Percentiles rank a stretch among this genome's conserved stretches.
phyloP scores from a whole-genome alignment of 768 basidiomycete species.

The Lanmaoa pseudosensibilis region DNA sequence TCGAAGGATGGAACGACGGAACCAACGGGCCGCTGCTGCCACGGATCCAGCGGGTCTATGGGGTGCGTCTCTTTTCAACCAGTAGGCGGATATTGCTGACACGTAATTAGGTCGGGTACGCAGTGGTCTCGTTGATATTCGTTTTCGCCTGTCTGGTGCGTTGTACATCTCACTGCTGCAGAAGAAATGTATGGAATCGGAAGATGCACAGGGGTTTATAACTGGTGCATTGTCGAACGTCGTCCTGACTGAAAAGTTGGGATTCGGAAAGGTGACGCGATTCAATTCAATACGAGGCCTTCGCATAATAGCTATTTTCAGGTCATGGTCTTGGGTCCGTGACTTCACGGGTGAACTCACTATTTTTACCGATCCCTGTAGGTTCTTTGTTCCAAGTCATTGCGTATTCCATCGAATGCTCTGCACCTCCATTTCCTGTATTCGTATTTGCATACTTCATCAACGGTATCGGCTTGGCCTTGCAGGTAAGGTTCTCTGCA shows the following conservation, averaged over 20 bases:
- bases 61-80: slow-evolving; percentile 29
- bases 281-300: neutral
- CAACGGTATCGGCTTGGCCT: slow-evolving; percentile 50
- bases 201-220: slow-evolving; percentile 40
- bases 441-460: slow-evolving; percentile 51
- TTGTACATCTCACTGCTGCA: neutral
- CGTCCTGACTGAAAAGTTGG: slow-evolving; percentile 41
- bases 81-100: neutral
- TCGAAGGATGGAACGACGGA: slow-evolving; percentile 80
- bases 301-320: slow-evolving; percentile 12
- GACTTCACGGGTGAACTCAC: neutral
- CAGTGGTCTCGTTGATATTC: slow-evolving; percentile 57
- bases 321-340: slow-evolving; percentile 42
- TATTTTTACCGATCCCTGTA: slow-evolving; percentile 18
- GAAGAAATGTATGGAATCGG: slow-evolving; percentile 19
- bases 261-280: slow-evolving; percentile 41
- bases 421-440: slow-evolving; percentile 63
- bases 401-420: slow-evolving; percentile 52
- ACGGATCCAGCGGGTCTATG: slow-evolving; percentile 60
- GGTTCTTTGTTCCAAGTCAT: slow-evolving; percentile 53
- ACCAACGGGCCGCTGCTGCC: slow-evolving; percentile 74
- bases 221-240: slow-evolving; percentile 47
- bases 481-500: slow-evolving; percentile 37
- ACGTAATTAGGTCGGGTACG: slow-evolving; percentile 43
- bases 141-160: slow-evolving; percentile 47